Conservation (phyloP, 2,329 filamentous ascomycete genomes). For the Fusarium camptoceras region DNA sequence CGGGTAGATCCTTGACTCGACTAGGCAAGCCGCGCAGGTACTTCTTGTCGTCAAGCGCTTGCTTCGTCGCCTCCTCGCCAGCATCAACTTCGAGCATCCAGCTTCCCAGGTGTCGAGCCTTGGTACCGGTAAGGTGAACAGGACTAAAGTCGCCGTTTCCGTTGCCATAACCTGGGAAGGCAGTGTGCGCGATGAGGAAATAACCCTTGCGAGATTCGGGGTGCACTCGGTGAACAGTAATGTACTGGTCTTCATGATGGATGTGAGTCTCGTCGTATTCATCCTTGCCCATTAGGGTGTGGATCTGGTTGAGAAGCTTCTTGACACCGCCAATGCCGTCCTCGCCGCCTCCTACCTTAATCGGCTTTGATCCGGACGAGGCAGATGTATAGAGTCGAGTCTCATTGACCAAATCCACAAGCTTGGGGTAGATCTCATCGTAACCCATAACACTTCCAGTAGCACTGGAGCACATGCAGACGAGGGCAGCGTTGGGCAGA, state of each 20-base stretch:
- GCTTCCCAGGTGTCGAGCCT: constrained; percentile 85
- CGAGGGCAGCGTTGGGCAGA: constrained; percentile 90
- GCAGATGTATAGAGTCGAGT: constrained; percentile 83
- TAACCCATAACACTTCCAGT: constrained; percentile 98
- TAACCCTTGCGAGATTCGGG: constrained; percentile 92
- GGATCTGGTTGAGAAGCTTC: constrained; percentile 93
- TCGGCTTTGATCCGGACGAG: constrained; percentile 70
- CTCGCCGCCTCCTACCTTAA: constrained; percentile 76
- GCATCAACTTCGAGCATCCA: constrained; percentile 93
- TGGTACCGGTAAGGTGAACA: constrained; percentile 84
- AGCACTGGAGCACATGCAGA: constrained; percentile 95
- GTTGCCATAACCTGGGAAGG: constrained; percentile 90
- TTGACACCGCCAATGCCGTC: constrained; percentile 91
- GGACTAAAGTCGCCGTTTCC: constrained; percentile 84
- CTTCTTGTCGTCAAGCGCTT: constrained; percentile 75
- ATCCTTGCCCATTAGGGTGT: constrained; percentile 94
- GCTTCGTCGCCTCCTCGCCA: constrained; percentile 74
- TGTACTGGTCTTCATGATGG: constrained; percentile 94
- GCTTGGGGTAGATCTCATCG: constrained; percentile 92
- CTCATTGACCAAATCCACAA: constrained; percentile 94
- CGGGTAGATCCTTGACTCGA: constrained; percentile 78
- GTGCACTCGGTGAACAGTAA: constrained; percentile 95
- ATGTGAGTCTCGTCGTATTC: constrained; percentile 96
- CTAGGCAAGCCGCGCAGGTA: constrained; percentile 86
- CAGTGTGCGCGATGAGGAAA: constrained; percentile 95